These are phyloP conservation scores for Kurtzmaniella fragi DNA, from an alignment of 805 yeast species.

Conservation along the genomic window DNA sequence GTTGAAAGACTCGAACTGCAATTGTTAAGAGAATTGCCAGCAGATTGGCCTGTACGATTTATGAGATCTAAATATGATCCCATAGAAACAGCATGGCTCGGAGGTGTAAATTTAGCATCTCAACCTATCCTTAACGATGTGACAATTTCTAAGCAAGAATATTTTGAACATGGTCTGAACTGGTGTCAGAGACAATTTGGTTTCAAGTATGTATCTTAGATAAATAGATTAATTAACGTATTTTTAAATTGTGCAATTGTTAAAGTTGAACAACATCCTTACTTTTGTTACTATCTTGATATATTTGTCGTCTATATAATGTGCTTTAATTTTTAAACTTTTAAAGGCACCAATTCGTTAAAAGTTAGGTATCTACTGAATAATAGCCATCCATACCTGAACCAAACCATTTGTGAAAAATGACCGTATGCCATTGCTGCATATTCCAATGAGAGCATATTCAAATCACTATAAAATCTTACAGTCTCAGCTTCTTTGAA, in stretches of 20 bases:
- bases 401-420: conserved; percentile 91
- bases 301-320: too few relatives aligned
- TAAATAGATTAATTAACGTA: background rate
- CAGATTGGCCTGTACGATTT: conserved; percentile 61
- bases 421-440: conserved; percentile 82
- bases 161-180: conserved; percentile 75
- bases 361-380: conserved; percentile 72
- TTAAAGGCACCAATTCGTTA: conserved; percentile 51
- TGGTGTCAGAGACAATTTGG: conserved; percentile 52
- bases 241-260: too few relatives aligned
- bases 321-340: background rate
- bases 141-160: conserved; percentile 71
- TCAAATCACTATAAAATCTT: conserved; percentile 35
- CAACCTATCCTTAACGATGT: conserved; percentile 44
- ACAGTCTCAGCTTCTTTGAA: conserved; percentile 24
- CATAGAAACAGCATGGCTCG: conserved; percentile 33
- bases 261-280: background rate
- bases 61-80: conserved; percentile 16
- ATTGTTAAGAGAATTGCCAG: conserved; percentile 62
- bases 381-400: conserved; percentile 81
- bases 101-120: conserved; percentile 28
- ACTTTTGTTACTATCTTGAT: background rate
- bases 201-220: conserved; percentile 20
- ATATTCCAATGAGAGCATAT: conserved; percentile 39
- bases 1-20: conserved; percentile 56